Evolutionary conservation across 331 rosid species (phyloP), one percentile per base, ranked within the genome.

Genomic region (Acacia pycnantha): DNA sequence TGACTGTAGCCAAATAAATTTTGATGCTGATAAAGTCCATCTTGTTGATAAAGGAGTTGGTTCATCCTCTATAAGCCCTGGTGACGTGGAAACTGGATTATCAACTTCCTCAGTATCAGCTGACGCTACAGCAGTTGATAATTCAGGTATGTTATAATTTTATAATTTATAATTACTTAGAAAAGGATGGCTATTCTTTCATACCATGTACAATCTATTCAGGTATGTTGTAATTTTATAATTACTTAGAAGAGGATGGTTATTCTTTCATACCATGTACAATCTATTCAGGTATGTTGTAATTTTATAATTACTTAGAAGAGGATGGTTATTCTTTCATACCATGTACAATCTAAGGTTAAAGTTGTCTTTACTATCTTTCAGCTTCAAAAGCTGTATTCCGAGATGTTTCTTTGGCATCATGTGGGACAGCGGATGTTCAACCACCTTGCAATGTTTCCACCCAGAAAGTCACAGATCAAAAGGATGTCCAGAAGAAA

Each of bases 91-190:
- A 78, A 79, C 81, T 82, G 84, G 80, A 74, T 29, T 62, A 66
- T 33, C 79, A 56, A 64, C 78, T 83, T 66, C 89, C 74, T 50
- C 77, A 12, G 37, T 79, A 66, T 77, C 77, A 74, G 79, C 50
- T 71, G 87, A 85, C 66, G 75, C 44, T 71, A 70, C 15, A 54
- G 65, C 81, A 29, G 82, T 74, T 56, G 84, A 50, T 80, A 86
- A 79, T 80, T 83, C 89, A 80, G 94, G 97, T 92, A 86, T 83
- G 43, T 64, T 70, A 26, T 41, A 65, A 64, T 70, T 67, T 73
- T 77, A 27, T 50, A 70, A 70, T 67, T 73, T 77, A 27, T 50
- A 70, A 70, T 70, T 73, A 21, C 43, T 46, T 69, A 27, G 73
- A 58, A 77, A 83, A 80, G 48, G 82, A 46, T 47, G 76, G 62